Percentiles rank a stretch among this genome's conserved stretches.
These are phyloP conservation scores for Wickerhamiella dianesei DNA, from an alignment of 805 yeast species.

Conservation along the genomic window DNA sequence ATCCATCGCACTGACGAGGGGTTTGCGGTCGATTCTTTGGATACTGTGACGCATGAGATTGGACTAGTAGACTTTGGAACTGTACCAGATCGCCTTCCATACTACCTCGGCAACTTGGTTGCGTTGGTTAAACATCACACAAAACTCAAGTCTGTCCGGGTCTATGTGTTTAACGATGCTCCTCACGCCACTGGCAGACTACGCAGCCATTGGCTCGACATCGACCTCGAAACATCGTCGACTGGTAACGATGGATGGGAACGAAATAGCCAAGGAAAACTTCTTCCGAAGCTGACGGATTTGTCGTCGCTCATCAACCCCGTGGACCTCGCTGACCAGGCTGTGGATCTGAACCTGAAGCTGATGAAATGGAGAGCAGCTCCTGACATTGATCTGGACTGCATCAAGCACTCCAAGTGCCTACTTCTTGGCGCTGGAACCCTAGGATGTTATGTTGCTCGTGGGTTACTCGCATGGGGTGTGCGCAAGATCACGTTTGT, in stretches of 20 bases:
- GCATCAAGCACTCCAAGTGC: constrained; percentile 45
- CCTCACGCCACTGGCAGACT: constrained; percentile 2
- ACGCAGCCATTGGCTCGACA: constrained; percentile 21
- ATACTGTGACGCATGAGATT: neutral
- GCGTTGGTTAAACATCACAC: constrained; percentile 30
- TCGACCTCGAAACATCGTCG: constrained; percentile 13
- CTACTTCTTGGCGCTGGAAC: constrained; percentile 93
- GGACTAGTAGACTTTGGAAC: constrained; percentile 16
- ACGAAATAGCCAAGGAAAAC: constrained; percentile 50
- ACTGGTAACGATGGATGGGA: constrained; percentile 71
- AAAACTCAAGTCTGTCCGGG: constrained; percentile 26
- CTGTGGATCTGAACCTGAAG: constrained; percentile 79
- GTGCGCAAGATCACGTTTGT: constrained; percentile 73
- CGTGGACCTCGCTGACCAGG: constrained; percentile 68
- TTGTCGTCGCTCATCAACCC: constrained; percentile 75
- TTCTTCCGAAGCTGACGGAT: constrained; percentile 76
- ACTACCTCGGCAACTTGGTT: constrained; percentile 46
- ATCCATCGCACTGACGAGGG: constrained; percentile 2
- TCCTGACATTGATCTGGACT: constrained; percentile 63
- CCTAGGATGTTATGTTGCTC: constrained; percentile 77
- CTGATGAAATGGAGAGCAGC: constrained; percentile 95
- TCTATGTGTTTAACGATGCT: constrained; percentile 30
- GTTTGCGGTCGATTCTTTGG: neutral
- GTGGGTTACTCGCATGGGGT: constrained; percentile 91
- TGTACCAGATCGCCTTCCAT: constrained; percentile 30